These are phyloP conservation scores for Zalaria obscura DNA, from an alignment of 2,329 filamentous ascomycete species.

Conservation along the genomic window DNA sequence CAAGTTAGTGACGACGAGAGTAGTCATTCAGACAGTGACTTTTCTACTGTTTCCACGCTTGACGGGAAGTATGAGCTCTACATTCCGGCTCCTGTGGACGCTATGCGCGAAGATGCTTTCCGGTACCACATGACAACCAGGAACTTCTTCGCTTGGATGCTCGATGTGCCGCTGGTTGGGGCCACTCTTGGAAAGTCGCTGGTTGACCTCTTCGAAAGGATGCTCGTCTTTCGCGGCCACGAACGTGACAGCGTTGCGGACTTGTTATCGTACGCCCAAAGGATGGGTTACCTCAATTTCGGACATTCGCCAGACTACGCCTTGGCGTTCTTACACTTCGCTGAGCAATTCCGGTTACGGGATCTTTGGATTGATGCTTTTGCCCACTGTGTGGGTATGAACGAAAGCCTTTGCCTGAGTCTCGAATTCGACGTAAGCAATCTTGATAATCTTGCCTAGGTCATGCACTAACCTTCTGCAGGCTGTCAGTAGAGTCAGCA, in stretches of 20 bases:
- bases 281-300: constrained; percentile 56
- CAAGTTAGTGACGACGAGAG: constrained; percentile 7
- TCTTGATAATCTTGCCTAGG: not conserved
- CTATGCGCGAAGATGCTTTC: constrained; percentile 40
- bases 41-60: constrained; percentile 7
- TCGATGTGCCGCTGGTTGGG: constrained; percentile 53
- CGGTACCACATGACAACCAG: constrained; percentile 54
- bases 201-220: constrained; percentile 48
- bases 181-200: constrained; percentile 49
- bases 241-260: constrained; percentile 41
- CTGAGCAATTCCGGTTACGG: constrained; percentile 49
- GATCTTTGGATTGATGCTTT: constrained; percentile 63
- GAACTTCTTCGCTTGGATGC: constrained; percentile 63
- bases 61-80: constrained; percentile 41
- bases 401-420: constrained; percentile 40
- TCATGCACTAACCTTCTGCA: constrained; percentile 8
- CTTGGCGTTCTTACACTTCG: constrained; percentile 51
- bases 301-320: constrained; percentile 53
- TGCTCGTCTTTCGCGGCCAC: constrained; percentile 28
- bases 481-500: constrained; percentile 36
- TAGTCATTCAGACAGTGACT: constrained; percentile 14
- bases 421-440: constrained; percentile 46
- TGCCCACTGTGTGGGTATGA: constrained; percentile 67
- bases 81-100: constrained; percentile 48
- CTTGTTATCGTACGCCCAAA: constrained; percentile 50